Conservation (phyloP, 306 rosid genomes). For the Malus fusca region DNA sequence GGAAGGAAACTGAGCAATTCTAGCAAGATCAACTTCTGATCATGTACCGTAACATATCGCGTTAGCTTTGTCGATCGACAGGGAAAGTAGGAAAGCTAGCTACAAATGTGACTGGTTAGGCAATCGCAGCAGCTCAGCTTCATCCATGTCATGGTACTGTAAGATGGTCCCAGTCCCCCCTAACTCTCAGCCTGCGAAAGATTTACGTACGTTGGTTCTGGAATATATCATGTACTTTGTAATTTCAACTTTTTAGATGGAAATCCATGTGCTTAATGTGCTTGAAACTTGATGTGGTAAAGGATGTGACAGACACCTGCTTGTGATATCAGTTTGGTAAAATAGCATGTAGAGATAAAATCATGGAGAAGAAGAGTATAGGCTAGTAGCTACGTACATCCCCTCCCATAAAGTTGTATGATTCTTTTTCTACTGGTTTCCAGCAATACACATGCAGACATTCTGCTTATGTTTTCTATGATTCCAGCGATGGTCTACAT, state of each 20-base stretch:
- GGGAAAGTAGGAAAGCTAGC: neutral
- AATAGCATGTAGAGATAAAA: neutral
- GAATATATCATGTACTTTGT: neutral
- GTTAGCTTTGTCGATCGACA: neutral
- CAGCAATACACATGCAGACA: neutral
- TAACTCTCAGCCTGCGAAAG: neutral
- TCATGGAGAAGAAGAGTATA: neutral
- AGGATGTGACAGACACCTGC: neutral
- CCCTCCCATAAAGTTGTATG: neutral
- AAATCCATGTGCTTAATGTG: neutral
- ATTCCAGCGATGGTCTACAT: neutral
- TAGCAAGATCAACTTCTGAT: neutral
- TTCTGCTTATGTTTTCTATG: neutral
- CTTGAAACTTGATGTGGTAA: neutral
- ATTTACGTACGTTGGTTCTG: neutral
- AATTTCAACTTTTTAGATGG: neutral
- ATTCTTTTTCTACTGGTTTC: neutral
- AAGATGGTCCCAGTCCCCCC: neutral
- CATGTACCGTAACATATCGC: neutral
- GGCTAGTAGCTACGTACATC: neutral
- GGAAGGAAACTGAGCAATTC: neutral
- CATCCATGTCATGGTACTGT: neutral
- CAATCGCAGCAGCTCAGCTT: neutral
- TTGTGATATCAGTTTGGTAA: neutral
- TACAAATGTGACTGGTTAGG: neutral